Base-by-base conservation (phyloP, 768 basidiomycete genomes). In the Leccinum olivaceopallidum region DNA sequence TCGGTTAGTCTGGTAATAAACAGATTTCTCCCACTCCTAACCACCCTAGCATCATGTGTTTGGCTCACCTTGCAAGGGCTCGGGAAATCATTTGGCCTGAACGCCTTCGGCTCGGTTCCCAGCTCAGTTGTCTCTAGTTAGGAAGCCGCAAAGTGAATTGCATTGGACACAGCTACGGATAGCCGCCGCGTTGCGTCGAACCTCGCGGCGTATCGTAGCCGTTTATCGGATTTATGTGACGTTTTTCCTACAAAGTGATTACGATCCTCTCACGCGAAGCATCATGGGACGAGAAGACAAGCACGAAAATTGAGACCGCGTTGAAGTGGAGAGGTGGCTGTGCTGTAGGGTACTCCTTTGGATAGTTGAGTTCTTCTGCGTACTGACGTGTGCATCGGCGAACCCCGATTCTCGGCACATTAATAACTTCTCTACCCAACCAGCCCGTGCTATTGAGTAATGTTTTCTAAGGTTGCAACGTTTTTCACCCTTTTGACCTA, bases 191-290 rank as follows among this genome's bases (percentile, higher is more conserved):
- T 8, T n/a, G n/a, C 26, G 12, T 30, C 34, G 13, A 37, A 22
- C 20, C 12, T 13, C 12, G 52, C 62, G 63, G 57, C 34, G 13
- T 53, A 16, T 39, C 22, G n/a, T 39, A 13, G 18, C 42, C 59
- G 52, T 50, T 10, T 49, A 51, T 51, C 32, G n/a, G n/a, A 30
- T 12, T 30, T 53, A 48, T 37, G 26, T 13, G 9, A 39, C 7
- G 42, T 4, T 54, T 44, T 28, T 30, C 20, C 26, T 9, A 12
- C n/a, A 16, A 24, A 2, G 3, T 55, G 32, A 37, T 32, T 16
- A 14, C 24, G 22, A 16, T 50, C 30, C 63, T 59, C 65, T 56
- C 52, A 56, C 42, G 36, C 28, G 61, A 47, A 55, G 55, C 22
- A 30, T 20, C 34, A 36, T 36, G 13, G 8, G 34, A 52, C n/a